Percentiles rank a stretch among this genome's conserved stretches.
Evolutionary conservation across 1,284 basidiomycete species (phyloP).

Genomic region (Naganishia cerealis): DNA sequence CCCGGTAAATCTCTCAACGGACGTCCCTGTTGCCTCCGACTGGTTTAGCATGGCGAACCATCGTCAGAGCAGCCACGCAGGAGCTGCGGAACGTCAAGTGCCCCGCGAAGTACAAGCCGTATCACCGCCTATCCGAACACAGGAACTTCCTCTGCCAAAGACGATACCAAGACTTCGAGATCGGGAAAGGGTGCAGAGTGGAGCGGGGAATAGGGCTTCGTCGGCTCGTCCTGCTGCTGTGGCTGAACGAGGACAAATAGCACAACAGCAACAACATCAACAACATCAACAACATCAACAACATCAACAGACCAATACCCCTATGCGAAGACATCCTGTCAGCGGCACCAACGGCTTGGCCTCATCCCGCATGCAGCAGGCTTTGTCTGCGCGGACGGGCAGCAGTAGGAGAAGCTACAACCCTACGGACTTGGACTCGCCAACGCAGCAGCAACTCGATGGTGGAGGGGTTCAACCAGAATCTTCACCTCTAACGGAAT

Average conservation of each 20-base stretch:
- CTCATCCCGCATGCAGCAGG: background rate
- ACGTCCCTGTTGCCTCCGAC: background rate
- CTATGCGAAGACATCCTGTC: background rate
- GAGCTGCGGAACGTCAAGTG: background rate
- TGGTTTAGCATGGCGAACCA: conserved; percentile 1
- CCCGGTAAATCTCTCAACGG: background rate
- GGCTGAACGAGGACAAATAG: background rate
- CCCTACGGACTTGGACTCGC: too few species aligned
- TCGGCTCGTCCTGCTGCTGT: background rate
- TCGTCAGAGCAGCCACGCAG: background rate
- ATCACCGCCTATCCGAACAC: conserved; percentile 4
- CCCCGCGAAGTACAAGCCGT: background rate
- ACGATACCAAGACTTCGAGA: background rate
- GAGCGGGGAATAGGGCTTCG: background rate
- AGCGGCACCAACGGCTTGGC: background rate
- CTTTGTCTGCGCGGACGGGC: too few species aligned
- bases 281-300: background rate
- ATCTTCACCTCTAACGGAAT: conserved; percentile 12
- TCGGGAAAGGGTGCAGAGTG: background rate
- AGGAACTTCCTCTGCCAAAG: background rate
- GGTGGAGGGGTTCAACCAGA: background rate
- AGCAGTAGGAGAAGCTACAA: too few species aligned
- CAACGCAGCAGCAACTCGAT: background rate
- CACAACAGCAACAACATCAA: background rate
- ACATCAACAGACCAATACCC: background rate